phyloP scores from a whole-genome alignment of 768 basidiomycete species.

The Pleurotus sapidus region DNA sequence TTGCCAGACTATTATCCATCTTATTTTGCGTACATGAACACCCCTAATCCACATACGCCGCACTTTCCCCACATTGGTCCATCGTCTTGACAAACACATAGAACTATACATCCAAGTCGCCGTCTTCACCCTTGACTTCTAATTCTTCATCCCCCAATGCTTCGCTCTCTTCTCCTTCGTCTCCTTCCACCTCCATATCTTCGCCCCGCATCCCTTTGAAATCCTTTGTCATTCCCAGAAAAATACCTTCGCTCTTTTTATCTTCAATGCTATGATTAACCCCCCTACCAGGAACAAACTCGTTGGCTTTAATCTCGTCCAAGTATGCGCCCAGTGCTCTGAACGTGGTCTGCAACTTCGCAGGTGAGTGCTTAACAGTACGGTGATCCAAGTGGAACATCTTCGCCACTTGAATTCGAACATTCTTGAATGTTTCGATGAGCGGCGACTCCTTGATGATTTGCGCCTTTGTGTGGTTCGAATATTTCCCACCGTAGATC shows the following conservation, averaged over 20 bases:
- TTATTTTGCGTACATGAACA: too few relatives aligned
- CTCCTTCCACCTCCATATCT: neutral
- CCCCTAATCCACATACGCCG: too few relatives aligned
- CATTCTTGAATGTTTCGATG: constrained; percentile 29
- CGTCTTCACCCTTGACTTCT: neutral
- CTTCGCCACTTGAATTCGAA: constrained; percentile 18
- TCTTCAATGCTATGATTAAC: too few relatives aligned
- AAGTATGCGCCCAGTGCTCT: constrained; percentile 13
- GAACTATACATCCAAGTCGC: constrained; percentile 4
- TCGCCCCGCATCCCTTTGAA: neutral
- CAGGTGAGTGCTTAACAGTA: constrained; percentile 22
- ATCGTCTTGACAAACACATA: too few relatives aligned
- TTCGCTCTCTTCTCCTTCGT: neutral
- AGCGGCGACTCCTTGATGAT: constrained; percentile 32
- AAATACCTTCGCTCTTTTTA: too few relatives aligned
- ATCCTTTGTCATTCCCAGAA: too few relatives aligned
- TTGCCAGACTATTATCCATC: too few relatives aligned
- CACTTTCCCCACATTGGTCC: too few relatives aligned
- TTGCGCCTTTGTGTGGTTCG: constrained; percentile 26
- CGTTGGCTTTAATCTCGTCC: constrained; percentile 11
- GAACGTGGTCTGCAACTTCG: constrained; percentile 19
- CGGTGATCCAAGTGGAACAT: constrained; percentile 22
- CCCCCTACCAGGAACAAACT: too few relatives aligned
- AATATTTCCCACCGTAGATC: constrained; percentile 29
- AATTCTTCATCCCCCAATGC: constrained; percentile 1